These are phyloP conservation scores for Macrolepiota albuminosa DNA, from an alignment of 768 basidiomycete genomes.

Conservation along the genomic window DNA sequence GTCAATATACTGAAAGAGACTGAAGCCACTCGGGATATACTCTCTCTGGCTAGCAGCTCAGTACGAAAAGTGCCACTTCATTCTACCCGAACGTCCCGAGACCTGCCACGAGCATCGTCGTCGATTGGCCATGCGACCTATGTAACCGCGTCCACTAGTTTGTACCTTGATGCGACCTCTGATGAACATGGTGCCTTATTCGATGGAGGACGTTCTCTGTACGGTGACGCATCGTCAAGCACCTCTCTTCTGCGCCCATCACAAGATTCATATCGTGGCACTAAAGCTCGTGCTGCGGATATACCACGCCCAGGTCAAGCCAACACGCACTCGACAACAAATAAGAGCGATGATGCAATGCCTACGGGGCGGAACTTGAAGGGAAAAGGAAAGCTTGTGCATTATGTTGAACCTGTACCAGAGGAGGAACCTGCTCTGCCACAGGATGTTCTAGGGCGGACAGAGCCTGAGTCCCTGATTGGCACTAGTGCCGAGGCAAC, in stretches of 20 bases:
- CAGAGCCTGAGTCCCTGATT: constrained; percentile 42
- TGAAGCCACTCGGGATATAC: constrained; percentile 12
- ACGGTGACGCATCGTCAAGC: constrained; percentile 11
- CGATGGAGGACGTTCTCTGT: constrained; percentile 5
- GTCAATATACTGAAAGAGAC: constrained; percentile 50
- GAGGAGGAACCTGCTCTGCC: constrained; percentile 43
- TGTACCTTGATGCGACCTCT: constrained; percentile 4
- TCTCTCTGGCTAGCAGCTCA: constrained; percentile 7
- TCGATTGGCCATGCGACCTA: constrained; percentile 18
- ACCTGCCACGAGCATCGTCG: constrained; percentile 7
- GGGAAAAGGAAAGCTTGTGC: constrained; percentile 31
- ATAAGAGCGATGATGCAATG: constrained; percentile 9
- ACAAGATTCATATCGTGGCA: not conserved
- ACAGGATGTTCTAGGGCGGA: constrained; percentile 59
- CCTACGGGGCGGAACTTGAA: constrained; percentile 22
- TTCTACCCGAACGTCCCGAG: constrained; percentile 2
- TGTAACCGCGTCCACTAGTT: constrained; percentile 21
- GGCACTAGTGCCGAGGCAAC: constrained; percentile 63
- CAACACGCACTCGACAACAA: constrained; percentile 11
- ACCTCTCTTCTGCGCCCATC: constrained; percentile 14
- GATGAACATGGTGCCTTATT: not conserved
- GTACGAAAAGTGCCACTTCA: not conserved
- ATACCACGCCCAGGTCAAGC: constrained; percentile 16
- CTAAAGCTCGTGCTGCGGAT: constrained; percentile 14
- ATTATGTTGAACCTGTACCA: constrained; percentile 28